Conservation (phyloP, 495 filamentous ascomycete genomes). For the Cetradonia linearis region DNA sequence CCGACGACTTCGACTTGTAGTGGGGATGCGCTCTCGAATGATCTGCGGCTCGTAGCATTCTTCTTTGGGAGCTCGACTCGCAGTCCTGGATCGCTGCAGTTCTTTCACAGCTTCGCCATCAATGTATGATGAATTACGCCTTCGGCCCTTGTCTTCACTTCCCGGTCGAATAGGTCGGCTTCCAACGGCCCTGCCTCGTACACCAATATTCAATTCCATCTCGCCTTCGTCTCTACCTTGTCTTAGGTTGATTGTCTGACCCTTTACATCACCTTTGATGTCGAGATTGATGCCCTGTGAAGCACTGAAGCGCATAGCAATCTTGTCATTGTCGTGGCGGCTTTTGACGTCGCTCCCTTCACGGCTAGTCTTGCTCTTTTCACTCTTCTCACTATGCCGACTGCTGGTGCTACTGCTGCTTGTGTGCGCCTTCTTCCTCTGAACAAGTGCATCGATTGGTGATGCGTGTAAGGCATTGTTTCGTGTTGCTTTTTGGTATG, state of each 20-base stretch:
- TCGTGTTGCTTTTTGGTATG: conserved; percentile 4
- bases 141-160: conserved; percentile 18
- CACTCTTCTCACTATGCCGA: conserved; percentile 18
- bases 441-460: conserved; percentile 8
- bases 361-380: conserved; percentile 18
- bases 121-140: conserved; percentile 17
- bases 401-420: conserved; percentile 22
- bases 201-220: conserved; percentile 21
- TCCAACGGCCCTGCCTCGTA: not conserved
- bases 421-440: conserved; percentile 16
- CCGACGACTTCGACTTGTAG: conserved; percentile 17
- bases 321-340: conserved; percentile 14
- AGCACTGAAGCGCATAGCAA: conserved; percentile 21
- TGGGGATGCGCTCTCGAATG: conserved; percentile 15
- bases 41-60: conserved; percentile 6
- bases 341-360: conserved; percentile 22
- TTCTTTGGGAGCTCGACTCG: not conserved
- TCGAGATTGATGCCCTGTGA: conserved; percentile 80
- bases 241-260: conserved; percentile 80
- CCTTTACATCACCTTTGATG: conserved; percentile 86
- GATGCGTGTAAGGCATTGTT: conserved; percentile 7
- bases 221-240: conserved; percentile 45
- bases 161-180: not conserved
- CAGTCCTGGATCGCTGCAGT: conserved; percentile 12
- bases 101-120: conserved; percentile 18